Evolutionary conservation across 306 rosid species (phyloP).

Genomic region (Ziziphus jujuba): DNA sequence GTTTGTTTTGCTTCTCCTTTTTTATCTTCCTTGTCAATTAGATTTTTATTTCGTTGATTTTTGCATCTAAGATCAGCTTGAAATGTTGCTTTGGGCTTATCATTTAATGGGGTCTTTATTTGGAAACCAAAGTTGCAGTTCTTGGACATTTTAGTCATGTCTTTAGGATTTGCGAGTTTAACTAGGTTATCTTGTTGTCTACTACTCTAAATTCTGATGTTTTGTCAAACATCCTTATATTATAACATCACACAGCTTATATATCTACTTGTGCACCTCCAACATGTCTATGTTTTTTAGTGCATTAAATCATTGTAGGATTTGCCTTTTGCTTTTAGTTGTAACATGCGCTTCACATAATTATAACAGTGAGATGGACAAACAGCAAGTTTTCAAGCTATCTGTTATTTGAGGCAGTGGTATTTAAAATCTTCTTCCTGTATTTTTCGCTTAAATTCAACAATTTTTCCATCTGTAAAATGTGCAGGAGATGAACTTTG

Average conservation of each 20-base stretch:
- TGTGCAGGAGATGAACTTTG: constrained; percentile 65
- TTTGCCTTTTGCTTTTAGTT: constrained; percentile 5
- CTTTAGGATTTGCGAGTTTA: too few relatives aligned
- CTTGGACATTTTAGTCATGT: too few relatives aligned
- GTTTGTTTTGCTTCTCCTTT: neutral
- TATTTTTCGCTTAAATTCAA: constrained; percentile 16
- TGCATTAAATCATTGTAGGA: neutral
- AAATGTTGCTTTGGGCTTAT: too few relatives aligned
- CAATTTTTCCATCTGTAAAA: constrained; percentile 12
- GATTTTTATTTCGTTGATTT: too few relatives aligned
- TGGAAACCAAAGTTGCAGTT: too few relatives aligned
- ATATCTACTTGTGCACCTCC: neutral
- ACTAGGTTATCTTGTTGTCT: too few relatives aligned
- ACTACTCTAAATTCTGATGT: too few relatives aligned
- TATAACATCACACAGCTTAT: too few relatives aligned
- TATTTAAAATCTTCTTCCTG: constrained; percentile 17
- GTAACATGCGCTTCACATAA: neutral
- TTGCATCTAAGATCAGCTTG: too few relatives aligned
- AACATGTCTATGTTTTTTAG: neutral
- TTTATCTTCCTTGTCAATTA: neutral
- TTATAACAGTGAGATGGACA: neutral
- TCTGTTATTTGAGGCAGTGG: constrained; percentile 10
- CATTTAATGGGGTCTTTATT: too few relatives aligned
- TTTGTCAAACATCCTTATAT: too few relatives aligned
- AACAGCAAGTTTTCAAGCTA: neutral